A percentile compares a stretch with the other conserved stretches of the same genome.
phyloP scores from a whole-genome alignment of 2,329 filamentous ascomycete species.

The Pleurostoma richardsiae region DNA sequence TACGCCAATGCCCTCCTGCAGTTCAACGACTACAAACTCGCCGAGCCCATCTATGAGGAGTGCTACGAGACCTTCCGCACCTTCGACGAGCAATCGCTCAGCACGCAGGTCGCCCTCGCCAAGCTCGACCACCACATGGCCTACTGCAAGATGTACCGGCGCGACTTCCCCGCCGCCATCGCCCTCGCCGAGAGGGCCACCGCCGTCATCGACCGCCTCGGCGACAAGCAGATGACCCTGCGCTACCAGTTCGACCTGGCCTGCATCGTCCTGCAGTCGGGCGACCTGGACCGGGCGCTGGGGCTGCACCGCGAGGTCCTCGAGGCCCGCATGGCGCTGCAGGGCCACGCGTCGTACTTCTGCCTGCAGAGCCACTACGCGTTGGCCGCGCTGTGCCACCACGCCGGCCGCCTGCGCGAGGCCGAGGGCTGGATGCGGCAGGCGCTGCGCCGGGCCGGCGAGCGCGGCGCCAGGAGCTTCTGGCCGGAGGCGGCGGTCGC shows the following conservation, averaged over 20 bases:
- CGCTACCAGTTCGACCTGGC: constrained; percentile 12
- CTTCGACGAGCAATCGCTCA: constrained; percentile 5
- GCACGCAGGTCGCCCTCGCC: constrained; percentile 5
- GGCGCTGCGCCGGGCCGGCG: constrained; percentile 1
- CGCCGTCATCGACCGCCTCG: constrained; percentile 4
- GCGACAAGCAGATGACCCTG: constrained; percentile 4
- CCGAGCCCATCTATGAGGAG: constrained; percentile 8
- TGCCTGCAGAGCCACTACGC: constrained; percentile 14
- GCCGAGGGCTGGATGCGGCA: constrained; percentile 9
- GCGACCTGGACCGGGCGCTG: constrained; percentile 7
- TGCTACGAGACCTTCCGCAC: constrained; percentile 5
- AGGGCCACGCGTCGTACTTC: constrained; percentile 9
- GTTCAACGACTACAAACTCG: constrained; percentile 8
- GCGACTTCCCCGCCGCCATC: constrained; percentile 8
- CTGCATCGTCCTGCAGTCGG: constrained; percentile 11
- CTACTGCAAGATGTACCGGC: constrained; percentile 11
- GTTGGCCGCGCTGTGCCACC: constrained; percentile 8
- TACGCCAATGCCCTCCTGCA: constrained; percentile 11
- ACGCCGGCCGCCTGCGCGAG: constrained; percentile 7
- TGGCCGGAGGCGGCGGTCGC: constrained; percentile 6
- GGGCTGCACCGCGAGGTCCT: constrained; percentile 10
- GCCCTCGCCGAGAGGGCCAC: constrained; percentile 7
- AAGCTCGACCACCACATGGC: constrained; percentile 13
- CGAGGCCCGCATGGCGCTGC: constrained; percentile 3
- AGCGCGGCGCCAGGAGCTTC: constrained; percentile 1